Evolutionary conservation across 23 red algal genomes (phyloP).

Genomic region (Gracilaria domingensis): DNA sequence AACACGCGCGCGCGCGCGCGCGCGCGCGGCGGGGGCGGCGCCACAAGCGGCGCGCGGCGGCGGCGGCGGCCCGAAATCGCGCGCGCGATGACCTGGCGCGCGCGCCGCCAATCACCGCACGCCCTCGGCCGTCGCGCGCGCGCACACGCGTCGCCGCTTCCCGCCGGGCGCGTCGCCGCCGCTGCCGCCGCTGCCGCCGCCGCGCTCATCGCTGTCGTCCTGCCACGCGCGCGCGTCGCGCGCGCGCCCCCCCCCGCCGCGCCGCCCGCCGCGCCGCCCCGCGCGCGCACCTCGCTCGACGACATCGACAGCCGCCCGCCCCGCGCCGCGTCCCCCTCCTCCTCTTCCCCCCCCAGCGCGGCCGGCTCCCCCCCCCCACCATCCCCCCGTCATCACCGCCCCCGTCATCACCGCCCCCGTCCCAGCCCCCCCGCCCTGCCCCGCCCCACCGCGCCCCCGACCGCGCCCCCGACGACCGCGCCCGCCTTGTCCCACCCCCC

Average conservation of each 20-base stretch:
- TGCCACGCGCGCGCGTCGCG: no score
- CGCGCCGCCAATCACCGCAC: slow-evolving; percentile 12
- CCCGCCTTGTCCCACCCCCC: not conserved
- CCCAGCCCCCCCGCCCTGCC: no score
- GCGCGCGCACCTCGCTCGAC: not conserved
- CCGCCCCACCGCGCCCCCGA: not conserved
- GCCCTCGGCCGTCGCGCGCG: not conserved
- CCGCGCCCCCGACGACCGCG: not conserved
- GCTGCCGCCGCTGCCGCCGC: not conserved
- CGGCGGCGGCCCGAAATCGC: not conserved
- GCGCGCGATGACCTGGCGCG: slow-evolving; percentile 26
- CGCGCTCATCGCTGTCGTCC: not conserved
- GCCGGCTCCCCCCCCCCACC: not conserved
- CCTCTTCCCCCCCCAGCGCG: not conserved
- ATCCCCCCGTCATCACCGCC: not conserved
- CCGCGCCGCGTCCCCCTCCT: not conserved
- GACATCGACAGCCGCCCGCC: not conserved
- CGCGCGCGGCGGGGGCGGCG: not conserved
- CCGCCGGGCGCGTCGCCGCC: not conserved
- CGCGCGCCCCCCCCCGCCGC: not conserved
- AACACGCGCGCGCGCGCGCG: no score
- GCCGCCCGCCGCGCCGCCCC: not conserved
- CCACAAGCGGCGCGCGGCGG: not conserved
- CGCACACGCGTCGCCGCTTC: not conserved
- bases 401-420: not conserved